These are phyloP conservation scores for Conticribra weissflogii DNA, from an alignment of 108 stramenopile genomes.

Conservation along the genomic window DNA sequence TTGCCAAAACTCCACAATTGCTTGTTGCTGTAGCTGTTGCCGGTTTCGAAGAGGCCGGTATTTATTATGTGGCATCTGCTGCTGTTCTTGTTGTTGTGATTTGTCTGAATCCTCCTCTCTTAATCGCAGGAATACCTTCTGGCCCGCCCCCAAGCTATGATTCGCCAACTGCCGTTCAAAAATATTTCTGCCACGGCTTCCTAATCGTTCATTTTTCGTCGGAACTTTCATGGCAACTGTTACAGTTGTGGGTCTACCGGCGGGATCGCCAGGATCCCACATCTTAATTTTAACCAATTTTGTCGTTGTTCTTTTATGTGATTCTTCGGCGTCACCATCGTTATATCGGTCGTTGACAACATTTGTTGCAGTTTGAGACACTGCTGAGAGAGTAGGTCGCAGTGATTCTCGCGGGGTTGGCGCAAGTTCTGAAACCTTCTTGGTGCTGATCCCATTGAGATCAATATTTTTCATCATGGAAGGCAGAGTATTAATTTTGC, in stretches of 20 bases:
- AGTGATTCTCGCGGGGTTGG: too few species aligned
- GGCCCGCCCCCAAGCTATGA: not conserved
- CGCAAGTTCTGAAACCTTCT: too few species aligned
- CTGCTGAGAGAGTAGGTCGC: too few species aligned
- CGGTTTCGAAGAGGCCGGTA: not conserved
- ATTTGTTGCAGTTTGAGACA: too few species aligned
- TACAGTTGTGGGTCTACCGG: not conserved
- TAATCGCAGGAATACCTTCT: not conserved
- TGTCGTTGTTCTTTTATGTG: not conserved
- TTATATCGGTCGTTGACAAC: not conserved
- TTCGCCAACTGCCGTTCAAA: not conserved
- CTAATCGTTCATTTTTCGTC: not conserved
- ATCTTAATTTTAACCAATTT: slow-evolving; percentile 15
- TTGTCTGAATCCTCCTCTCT: too few species aligned
- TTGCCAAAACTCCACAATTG: slow-evolving; percentile 3
- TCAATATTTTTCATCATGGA: too few species aligned
- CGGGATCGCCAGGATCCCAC: slow-evolving; percentile 2
- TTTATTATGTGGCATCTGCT: not conserved
- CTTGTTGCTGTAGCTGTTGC: not conserved
- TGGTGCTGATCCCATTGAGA: too few species aligned
- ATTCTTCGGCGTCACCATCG: not conserved
- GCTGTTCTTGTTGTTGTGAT: too few species aligned
- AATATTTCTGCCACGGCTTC: not conserved
- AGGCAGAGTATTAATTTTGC: too few species aligned
- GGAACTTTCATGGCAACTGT: slow-evolving; percentile 6